A percentile compares a stretch with the other conserved stretches of the same genome.
phyloP scores from a whole-genome alignment of 768 basidiomycete genomes.

The Leccinum arenicola region DNA sequence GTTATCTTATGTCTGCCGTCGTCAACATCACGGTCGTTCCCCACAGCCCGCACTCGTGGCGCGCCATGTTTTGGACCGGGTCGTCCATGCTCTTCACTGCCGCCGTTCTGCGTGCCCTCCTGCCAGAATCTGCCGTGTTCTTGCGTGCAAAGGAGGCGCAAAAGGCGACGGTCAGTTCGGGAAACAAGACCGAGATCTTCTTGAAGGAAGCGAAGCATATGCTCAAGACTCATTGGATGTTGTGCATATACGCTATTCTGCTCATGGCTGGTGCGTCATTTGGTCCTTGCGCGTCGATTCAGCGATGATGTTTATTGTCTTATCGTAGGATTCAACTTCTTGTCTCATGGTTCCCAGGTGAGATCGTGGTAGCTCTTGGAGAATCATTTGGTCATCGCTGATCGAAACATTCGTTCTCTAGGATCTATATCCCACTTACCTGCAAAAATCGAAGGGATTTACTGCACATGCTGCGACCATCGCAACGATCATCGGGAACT shows the following conservation, averaged over 20 bases:
- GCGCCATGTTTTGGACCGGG: conserved; percentile 79
- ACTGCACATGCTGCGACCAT: conserved; percentile 13
- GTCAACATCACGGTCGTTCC: conserved; percentile 68
- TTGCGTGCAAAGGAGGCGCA: conserved; percentile 58
- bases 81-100: conserved; percentile 69
- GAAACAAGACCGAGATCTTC: conserved; percentile 67
- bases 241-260: conserved; percentile 80
- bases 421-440: conserved; percentile 81
- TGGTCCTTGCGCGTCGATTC: not conserved
- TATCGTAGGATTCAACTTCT: conserved; percentile 65
- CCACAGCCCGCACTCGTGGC: conserved; percentile 48
- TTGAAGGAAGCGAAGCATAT: conserved; percentile 68
- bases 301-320: not conserved
- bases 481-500: conserved; percentile 38
- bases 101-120: conserved; percentile 57
- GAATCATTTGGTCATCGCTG: not conserved
- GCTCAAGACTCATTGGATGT: conserved; percentile 78
- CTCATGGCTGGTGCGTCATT: conserved; percentile 60
- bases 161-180: conserved; percentile 35
- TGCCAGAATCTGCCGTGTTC: conserved; percentile 83
- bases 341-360: conserved; percentile 70
- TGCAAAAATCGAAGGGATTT: conserved; percentile 62
- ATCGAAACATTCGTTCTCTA: conserved; percentile 21
- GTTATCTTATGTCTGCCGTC: conserved; percentile 82
- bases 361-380: not conserved